Percentiles rank a stretch among this genome's conserved stretches.
Conservation (phyloP, 169 alveolate species). For the Eimeria falciformis region DNA sequence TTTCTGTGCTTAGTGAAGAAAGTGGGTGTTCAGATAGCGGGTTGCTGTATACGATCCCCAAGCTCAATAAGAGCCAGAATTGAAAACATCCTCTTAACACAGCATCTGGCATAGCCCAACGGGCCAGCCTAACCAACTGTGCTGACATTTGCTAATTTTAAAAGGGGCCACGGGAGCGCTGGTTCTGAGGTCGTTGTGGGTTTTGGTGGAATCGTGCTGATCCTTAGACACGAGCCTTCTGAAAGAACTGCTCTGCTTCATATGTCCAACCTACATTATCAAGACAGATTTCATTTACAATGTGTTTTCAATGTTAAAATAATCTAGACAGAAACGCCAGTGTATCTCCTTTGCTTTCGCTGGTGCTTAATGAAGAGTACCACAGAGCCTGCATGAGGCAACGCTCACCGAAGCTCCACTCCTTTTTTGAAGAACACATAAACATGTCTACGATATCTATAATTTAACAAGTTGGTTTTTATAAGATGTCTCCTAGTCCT, state of each 20-base stretch:
- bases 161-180: not conserved
- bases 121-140: not conserved
- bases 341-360: not conserved
- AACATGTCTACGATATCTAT: no score
- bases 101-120: not conserved
- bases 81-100: not conserved
- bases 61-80: constrained; percentile 11
- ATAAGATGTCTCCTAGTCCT: no score
- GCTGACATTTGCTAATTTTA: not conserved
- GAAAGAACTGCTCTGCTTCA: not conserved
- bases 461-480: no score
- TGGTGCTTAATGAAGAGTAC: no score
- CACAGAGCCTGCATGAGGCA: no score
- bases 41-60: constrained; percentile 33
- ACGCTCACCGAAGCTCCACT: no score
- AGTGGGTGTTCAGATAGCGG: not conserved
- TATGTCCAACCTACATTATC: not conserved
- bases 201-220: not conserved
- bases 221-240: not conserved
- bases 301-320: not conserved
- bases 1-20: not conserved
- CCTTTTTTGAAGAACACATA: no score
- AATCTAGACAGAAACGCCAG: not conserved
- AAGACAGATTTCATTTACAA: not conserved
- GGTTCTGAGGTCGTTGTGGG: not conserved